Evolutionary conservation across 2,329 filamentous ascomycete species (phyloP).

Genomic region (Aspergillus persii): DNA sequence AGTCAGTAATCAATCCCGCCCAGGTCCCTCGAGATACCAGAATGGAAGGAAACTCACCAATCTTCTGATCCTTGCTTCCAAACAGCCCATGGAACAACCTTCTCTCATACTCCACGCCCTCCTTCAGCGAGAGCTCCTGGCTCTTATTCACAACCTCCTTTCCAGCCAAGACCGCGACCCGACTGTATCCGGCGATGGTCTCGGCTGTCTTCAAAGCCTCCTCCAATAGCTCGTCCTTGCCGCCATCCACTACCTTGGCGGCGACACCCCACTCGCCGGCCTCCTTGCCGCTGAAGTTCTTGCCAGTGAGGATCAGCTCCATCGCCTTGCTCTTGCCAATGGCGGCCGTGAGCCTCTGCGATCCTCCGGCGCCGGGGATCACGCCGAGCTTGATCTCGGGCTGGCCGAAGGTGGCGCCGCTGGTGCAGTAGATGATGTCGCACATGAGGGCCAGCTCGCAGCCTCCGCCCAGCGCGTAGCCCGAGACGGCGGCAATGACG

Average conservation of each 20-base stretch:
- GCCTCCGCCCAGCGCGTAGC: constrained; percentile 89
- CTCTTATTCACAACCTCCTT: constrained; percentile 99
- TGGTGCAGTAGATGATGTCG: constrained; percentile 88
- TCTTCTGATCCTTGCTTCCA: constrained; percentile 94
- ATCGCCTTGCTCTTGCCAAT: constrained; percentile 84
- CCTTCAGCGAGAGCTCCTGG: constrained; percentile 80
- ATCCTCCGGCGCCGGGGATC: constrained; percentile 88
- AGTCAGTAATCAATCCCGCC: constrained; percentile 4
- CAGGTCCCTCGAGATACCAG: neutral
- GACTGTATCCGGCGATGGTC: constrained; percentile 82
- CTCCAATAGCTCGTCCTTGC: constrained; percentile 77
- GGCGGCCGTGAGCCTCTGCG: constrained; percentile 79
- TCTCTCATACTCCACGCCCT: constrained; percentile 93
- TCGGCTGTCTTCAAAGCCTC: constrained; percentile 79
- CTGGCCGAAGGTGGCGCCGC: constrained; percentile 86
- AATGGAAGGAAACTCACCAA: constrained; percentile 56
- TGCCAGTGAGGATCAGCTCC: constrained; percentile 86
- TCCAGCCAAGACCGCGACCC: constrained; percentile 80
- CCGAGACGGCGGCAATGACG: constrained; percentile 89
- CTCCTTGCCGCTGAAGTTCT: constrained; percentile 77
- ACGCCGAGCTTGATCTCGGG: constrained; percentile 95
- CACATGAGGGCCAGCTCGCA: constrained; percentile 98
- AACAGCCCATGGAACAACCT: constrained; percentile 91
- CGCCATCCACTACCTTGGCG: constrained; percentile 71
- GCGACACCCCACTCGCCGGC: constrained; percentile 90